A percentile compares a stretch with the other conserved stretches of the same genome.
These are phyloP conservation scores for Ascochyta pisi DNA, from an alignment of 2,329 filamentous ascomycete genomes.

Conservation along the genomic window DNA sequence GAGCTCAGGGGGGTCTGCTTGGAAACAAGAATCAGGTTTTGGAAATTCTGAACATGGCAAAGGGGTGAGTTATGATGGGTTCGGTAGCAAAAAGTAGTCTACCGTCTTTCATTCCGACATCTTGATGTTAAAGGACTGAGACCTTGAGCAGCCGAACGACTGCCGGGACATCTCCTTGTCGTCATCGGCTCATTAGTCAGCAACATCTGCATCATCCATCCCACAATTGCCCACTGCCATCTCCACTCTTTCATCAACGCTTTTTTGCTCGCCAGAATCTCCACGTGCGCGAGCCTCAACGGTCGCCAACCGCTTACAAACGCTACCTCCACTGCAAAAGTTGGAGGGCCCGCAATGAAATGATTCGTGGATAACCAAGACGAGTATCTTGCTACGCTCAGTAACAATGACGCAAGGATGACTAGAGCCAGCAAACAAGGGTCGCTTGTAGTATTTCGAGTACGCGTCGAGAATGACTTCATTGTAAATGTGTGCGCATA, in stretches of 20 bases:
- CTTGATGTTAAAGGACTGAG: neutral
- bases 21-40: constrained; percentile 19
- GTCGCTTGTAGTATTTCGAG: neutral
- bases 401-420: constrained; percentile 6
- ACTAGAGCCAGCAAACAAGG: neutral
- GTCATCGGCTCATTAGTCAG: constrained; percentile 1
- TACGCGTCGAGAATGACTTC: constrained; percentile 6
- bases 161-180: constrained; percentile 5
- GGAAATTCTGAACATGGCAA: constrained; percentile 19
- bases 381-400: neutral
- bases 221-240: neutral
- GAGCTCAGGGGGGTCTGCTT: constrained; percentile 6
- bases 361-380: constrained; percentile 1
- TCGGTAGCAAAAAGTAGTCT: too few relatives aligned
- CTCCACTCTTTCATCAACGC: neutral
- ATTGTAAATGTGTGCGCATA: neutral
- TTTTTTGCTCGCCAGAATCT: neutral
- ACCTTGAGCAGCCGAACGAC: neutral
- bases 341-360: neutral
- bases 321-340: neutral
- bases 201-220: neutral
- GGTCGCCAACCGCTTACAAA: neutral
- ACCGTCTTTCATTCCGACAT: too few relatives aligned
- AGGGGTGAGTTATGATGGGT: neutral
- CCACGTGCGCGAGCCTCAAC: neutral